Percentiles rank a stretch among this genome's conserved stretches.
phyloP scores from a whole-genome alignment of 345 rosid genomes.

The Noccaea caerulescens region DNA sequence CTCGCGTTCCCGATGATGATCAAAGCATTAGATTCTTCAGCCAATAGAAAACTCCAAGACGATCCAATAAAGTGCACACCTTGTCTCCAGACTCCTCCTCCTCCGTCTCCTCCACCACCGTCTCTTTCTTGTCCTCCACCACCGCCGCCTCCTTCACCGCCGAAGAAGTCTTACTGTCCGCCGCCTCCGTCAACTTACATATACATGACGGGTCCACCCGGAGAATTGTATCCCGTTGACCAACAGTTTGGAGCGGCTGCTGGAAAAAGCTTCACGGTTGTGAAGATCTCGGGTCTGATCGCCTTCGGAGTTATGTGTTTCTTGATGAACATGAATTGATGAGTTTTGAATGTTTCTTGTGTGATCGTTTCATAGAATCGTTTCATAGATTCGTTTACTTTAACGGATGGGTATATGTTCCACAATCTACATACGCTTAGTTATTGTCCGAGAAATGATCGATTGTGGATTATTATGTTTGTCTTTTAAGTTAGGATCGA shows the following conservation, averaged over 20 bases:
- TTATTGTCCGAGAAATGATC: slow-evolving; percentile 3
- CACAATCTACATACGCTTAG: background rate
- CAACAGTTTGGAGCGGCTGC: slow-evolving; percentile 42
- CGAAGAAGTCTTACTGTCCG: slow-evolving; percentile 56
- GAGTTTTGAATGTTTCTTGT: background rate
- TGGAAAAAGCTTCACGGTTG: slow-evolving; percentile 13
- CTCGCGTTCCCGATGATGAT: slow-evolving; percentile 25
- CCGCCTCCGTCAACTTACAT: slow-evolving; percentile 58
- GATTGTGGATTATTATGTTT: background rate
- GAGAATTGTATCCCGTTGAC: slow-evolving; percentile 60
- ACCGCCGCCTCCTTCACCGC: slow-evolving; percentile 47
- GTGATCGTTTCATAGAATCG: slow-evolving; percentile 12
- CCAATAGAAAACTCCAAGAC: slow-evolving; percentile 25
- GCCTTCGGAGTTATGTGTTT: slow-evolving; percentile 48
- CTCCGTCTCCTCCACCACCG: slow-evolving; percentile 47
- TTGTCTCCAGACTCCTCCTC: slow-evolving; percentile 50
- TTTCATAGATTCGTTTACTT: slow-evolving; percentile 1
- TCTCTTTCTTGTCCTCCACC: slow-evolving; percentile 52
- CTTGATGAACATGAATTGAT: slow-evolving; percentile 21
- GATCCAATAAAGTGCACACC: slow-evolving; percentile 55
- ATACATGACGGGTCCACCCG: slow-evolving; percentile 71
- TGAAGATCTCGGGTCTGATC: slow-evolving; percentile 43
- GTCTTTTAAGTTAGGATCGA: background rate
- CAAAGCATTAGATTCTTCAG: slow-evolving; percentile 19
- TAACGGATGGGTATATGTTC: slow-evolving; percentile 13